Evolutionary conservation across 768 basidiomycete species (phyloP).

Genomic region (Lanmaoa pseudosensibilis): DNA sequence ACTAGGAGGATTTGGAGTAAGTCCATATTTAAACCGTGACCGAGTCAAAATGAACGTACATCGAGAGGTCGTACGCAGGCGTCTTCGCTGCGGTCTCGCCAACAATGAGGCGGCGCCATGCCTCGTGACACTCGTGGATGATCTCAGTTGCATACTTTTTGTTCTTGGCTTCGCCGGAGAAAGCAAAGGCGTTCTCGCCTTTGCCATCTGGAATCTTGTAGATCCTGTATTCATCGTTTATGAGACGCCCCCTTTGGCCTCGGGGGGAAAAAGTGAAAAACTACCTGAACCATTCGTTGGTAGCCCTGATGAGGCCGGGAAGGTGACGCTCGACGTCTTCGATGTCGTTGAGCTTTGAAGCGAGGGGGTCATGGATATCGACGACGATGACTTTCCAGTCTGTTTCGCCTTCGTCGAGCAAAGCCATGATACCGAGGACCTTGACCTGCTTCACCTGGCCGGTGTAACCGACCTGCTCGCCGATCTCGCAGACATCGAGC

Average conservation of each 20-base stretch:
- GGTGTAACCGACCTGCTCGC: constrained; percentile 94
- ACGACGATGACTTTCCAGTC: constrained; percentile 99
- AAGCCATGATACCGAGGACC: constrained; percentile 99
- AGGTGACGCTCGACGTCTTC: constrained; percentile 99
- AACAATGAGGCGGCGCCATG: constrained; percentile 90
- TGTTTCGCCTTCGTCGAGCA: constrained; percentile 98
- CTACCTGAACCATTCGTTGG: constrained; percentile 98
- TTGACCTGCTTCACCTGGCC: constrained; percentile 99
- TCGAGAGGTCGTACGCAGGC: constrained; percentile 71
- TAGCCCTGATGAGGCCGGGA: constrained; percentile 93
- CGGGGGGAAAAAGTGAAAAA: constrained; percentile 9
- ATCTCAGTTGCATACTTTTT: constrained; percentile 99
- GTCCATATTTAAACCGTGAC: not conserved
- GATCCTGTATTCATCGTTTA: constrained; percentile 51
- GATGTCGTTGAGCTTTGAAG: constrained; percentile 95
- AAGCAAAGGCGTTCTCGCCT: constrained; percentile 97
- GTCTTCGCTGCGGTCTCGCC: constrained; percentile 80
- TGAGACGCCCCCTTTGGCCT: not conserved
- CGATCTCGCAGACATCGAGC: constrained; percentile 99
- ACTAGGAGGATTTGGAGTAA: constrained; percentile 41
- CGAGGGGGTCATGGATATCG: constrained; percentile 93
- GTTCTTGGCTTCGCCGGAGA: constrained; percentile 99
- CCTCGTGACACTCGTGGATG: constrained; percentile 97
- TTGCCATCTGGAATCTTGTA: constrained; percentile 97
- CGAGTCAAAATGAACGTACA: constrained; percentile 52